phyloP scores from a whole-genome alignment of 345 rosid species.

The Eucalyptus pauciflora region DNA sequence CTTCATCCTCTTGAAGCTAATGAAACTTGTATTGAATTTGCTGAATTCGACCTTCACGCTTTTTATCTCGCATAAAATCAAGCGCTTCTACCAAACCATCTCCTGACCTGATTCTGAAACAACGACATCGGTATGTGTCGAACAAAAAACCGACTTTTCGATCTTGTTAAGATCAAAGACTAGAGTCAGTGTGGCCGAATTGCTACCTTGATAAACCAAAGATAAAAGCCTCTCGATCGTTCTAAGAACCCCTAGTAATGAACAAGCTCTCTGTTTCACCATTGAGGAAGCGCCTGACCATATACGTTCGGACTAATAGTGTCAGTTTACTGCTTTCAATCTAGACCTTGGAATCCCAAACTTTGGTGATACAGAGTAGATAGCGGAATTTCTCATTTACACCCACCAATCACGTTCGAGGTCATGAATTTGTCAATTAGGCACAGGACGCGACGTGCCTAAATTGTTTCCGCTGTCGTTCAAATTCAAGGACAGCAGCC shows the following conservation, averaged over 20 bases:
- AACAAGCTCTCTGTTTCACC: neutral
- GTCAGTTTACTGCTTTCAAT: neutral
- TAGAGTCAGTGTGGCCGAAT: neutral
- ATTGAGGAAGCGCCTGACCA: neutral
- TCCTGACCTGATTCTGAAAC: neutral
- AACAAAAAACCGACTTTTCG: neutral
- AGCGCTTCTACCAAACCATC: neutral
- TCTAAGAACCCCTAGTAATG: neutral
- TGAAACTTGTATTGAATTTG: neutral
- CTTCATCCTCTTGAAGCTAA: neutral
- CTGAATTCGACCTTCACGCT: neutral
- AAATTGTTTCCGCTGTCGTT: neutral
- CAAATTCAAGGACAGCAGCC: neutral
- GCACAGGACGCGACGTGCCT: neutral
- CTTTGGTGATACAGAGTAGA: neutral
- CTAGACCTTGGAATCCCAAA: neutral
- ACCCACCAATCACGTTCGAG: neutral
- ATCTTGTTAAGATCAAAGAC: neutral
- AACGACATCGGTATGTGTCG: fast-evolving
- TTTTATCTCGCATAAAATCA: neutral
- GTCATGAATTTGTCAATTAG: neutral
- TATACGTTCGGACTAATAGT: neutral
- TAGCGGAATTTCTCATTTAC: too few relatives aligned
- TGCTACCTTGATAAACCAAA: neutral
- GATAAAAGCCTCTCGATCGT: neutral